Evolutionary conservation across 2,329 filamentous ascomycete genomes (phyloP), one percentile per base, ranked within the genome.

Genomic region (Calonectria honghensis): DNA sequence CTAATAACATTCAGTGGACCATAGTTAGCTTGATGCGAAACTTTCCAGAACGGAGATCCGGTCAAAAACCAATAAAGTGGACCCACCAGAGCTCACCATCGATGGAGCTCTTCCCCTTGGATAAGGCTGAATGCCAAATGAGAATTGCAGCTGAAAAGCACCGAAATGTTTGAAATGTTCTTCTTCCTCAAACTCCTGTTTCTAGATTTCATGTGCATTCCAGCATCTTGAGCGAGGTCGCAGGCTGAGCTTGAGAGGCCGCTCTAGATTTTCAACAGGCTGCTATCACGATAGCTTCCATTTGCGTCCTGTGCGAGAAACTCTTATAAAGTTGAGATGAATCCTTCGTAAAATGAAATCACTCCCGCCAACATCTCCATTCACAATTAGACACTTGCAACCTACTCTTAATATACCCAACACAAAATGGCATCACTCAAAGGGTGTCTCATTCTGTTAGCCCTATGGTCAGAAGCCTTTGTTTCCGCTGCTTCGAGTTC

Each of bases 31-130:
- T 9, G 27, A 52, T 52, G 27, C 11, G 50, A 52, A 52, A 52
- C 50, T 52, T 52, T 18, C 50, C 50, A 52, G 27, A 29, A 52
- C 24, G 16, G 24, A 14, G 24, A 18, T 29, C 24, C 31, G 31
- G 50, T 11, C 27, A 31, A 52, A 50, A 52, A 31, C 24, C 27
- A 52, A 52, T 52, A 52, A 52, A 52, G 27, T 52, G 50, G 50
- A 52, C 5, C 50, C 27, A 18, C 24, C 6, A 18, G 13, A 52
- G 14, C 50, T 52, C 50, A 29, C 27, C n/a, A 7, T 52, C 27
- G 11, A 29, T 10, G 24, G 4, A 29, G 9, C 41, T 14, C 24
- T 24, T 52, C 50, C 18, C 24, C 27, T 52, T 16, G 13, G 50
- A 14, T 29, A 52, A 27, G 50, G 24, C 50, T 52, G 50, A 52